Evolutionary conservation across 345 rosid genomes (phyloP).

Genomic region (Camelina laxa): DNA sequence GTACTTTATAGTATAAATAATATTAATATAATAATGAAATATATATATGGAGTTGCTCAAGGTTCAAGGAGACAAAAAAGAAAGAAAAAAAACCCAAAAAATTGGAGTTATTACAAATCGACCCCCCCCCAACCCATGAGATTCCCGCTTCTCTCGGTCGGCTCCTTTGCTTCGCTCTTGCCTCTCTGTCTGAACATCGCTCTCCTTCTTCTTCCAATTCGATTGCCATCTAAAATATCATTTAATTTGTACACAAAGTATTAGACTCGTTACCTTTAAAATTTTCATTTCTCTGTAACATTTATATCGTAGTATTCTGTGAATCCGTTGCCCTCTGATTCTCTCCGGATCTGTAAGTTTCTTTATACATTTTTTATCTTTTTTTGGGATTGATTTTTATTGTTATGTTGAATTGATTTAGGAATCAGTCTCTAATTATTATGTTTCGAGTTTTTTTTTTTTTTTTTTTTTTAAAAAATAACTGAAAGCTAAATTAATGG

Average conservation of each 20-base stretch:
- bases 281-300: neutral
- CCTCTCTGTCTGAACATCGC: conserved; percentile 17
- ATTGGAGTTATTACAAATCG: neutral
- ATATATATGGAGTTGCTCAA: too few relatives aligned
- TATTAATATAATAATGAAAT: too few relatives aligned
- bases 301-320: neutral
- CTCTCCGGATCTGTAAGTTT: conserved; percentile 16
- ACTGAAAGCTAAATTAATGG: neutral
- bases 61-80: too few relatives aligned
- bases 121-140: neutral
- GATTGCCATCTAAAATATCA: neutral
- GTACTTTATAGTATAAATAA: too few relatives aligned
- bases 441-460: neutral
- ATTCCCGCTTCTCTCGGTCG: conserved; percentile 60
- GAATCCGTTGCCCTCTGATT: neutral
- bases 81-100: neutral
- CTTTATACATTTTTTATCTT: neutral
- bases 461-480: too few relatives aligned
- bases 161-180: conserved; percentile 19
- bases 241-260: too few relatives aligned
- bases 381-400: neutral
- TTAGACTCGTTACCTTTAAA: neutral
- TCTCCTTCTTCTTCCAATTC: neutral
- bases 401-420: neutral
- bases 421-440: neutral